Percentiles rank a stretch among this genome's conserved stretches.
phyloP scores from a whole-genome alignment of 2,329 filamentous ascomycete genomes.

The Microthyrium microscopicum region DNA sequence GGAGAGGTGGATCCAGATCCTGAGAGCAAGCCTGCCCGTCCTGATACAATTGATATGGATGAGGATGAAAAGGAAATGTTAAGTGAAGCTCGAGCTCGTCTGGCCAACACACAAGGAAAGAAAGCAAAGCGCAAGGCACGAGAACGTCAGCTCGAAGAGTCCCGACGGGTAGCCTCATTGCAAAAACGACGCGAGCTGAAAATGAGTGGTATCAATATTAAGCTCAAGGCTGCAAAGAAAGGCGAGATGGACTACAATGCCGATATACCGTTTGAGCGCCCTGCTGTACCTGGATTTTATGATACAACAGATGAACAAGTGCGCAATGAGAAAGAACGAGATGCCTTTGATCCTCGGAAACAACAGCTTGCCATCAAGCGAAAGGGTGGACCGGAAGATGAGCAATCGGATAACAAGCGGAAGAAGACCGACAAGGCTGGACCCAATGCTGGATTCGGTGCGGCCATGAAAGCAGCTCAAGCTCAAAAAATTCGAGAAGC shows the following conservation, averaged over 20 bases:
- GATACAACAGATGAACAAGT: conserved; percentile 73
- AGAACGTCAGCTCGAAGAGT: conserved; percentile 90
- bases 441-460: conserved; percentile 62
- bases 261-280: conserved; percentile 94
- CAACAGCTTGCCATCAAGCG: conserved; percentile 83
- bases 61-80: conserved; percentile 99
- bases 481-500: conserved; percentile 90
- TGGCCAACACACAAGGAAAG: conserved; percentile 97
- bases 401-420: conserved; percentile 60
- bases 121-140: conserved; percentile 96
- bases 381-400: conserved; percentile 80
- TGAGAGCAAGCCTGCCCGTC: conserved; percentile 85
- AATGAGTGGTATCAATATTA: conserved; percentile 96
- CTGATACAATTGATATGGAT: conserved; percentile 94
- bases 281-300: conserved; percentile 75
- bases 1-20: conserved; percentile 96
- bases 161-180: conserved; percentile 68
- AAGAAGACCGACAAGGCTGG: conserved; percentile 77
- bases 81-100: conserved; percentile 85
- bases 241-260: conserved; percentile 99
- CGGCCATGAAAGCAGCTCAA: conserved; percentile 82
- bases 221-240: conserved; percentile 77
- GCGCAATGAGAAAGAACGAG: conserved; percentile 68
- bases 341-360: conserved; percentile 81
- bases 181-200: conserved; percentile 96